A percentile compares a stretch with the other conserved stretches of the same genome.
phyloP scores from a whole-genome alignment of 805 yeast genomes.

The Grigorovia transvaalensis region DNA sequence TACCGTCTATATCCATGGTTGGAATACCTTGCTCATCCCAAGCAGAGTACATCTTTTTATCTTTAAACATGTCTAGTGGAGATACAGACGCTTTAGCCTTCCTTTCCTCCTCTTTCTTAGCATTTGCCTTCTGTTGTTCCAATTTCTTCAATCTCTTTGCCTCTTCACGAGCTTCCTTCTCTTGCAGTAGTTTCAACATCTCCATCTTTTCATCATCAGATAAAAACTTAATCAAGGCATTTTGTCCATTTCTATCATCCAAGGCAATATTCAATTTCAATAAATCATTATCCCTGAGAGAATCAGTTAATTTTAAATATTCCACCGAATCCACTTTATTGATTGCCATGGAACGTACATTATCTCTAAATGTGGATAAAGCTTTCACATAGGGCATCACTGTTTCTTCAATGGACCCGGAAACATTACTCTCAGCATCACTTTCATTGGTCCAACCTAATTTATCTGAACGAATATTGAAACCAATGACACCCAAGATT shows the following conservation, averaged over 20 bases:
- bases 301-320: slow-evolving; percentile 63
- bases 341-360: slow-evolving; percentile 66
- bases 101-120: slow-evolving; percentile 53
- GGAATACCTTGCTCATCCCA: slow-evolving; percentile 90
- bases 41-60: slow-evolving; percentile 44
- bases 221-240: slow-evolving; percentile 78
- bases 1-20: slow-evolving; percentile 62
- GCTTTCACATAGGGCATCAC: slow-evolving; percentile 74
- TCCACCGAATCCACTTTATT: slow-evolving; percentile 39
- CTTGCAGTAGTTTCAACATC: slow-evolving; percentile 43
- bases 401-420: slow-evolving; percentile 45
- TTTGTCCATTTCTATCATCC: slow-evolving; percentile 76
- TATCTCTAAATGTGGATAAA: slow-evolving; percentile 71
- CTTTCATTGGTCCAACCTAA: slow-evolving; percentile 69
- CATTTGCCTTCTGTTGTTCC: slow-evolving; percentile 44
- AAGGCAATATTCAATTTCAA: slow-evolving; percentile 69
- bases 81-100: slow-evolving; percentile 54
- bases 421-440: slow-evolving; percentile 14
- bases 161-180: slow-evolving; percentile 40
- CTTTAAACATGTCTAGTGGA: slow-evolving; percentile 67
- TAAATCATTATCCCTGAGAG: slow-evolving; percentile 60
- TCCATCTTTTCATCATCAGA: slow-evolving; percentile 59
- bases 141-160: slow-evolving; percentile 34
- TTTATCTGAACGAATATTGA: slow-evolving; percentile 54
- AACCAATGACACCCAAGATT: slow-evolving; percentile 66